A percentile compares a stretch with the other conserved stretches of the same genome.
phyloP scores from a whole-genome alignment of 805 yeast genomes.

The Sugiyamaella smithiae region DNA sequence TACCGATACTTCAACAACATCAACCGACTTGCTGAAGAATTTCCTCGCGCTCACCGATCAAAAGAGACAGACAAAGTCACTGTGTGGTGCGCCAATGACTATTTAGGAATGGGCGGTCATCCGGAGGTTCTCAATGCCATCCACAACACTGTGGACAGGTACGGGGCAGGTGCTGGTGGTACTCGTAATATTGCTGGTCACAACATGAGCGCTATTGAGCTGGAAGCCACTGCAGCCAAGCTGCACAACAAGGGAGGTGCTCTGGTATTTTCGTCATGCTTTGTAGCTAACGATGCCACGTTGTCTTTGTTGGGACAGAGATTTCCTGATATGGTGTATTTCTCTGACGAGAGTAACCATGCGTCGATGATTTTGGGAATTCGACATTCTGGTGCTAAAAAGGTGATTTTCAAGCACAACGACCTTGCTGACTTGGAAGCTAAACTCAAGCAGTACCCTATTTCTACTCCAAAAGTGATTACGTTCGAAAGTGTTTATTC shows the following conservation, averaged over 20 bases:
- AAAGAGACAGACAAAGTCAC: slow-evolving; percentile 72
- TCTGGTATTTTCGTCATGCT: slow-evolving; percentile 91
- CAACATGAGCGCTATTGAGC: slow-evolving; percentile 78
- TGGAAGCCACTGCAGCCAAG: slow-evolving; percentile 84
- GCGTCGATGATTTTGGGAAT: slow-evolving; percentile 98
- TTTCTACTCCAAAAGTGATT: slow-evolving; percentile 86
- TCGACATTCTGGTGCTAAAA: slow-evolving; percentile 80
- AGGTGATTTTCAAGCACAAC: slow-evolving; percentile 90
- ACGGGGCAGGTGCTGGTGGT: slow-evolving; percentile 99
- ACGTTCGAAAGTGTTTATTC: slow-evolving; percentile 97
- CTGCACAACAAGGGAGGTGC: slow-evolving; percentile 95
- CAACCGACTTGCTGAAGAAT: slow-evolving; percentile 90
- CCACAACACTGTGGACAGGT: slow-evolving; percentile 75
- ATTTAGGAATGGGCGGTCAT: slow-evolving; percentile 90
- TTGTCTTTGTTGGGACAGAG: slow-evolving; percentile 87
- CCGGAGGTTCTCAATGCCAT: slow-evolving; percentile 68
- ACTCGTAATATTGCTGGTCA: slow-evolving; percentile 99
- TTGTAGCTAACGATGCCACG: slow-evolving; percentile 95
- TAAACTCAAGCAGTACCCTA: slow-evolving; percentile 74
- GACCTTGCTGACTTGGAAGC: slow-evolving; percentile 80
- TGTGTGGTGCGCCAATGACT: slow-evolving; percentile 99
- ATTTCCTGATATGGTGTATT: slow-evolving; percentile 83
- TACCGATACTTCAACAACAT: slow-evolving; percentile 96
- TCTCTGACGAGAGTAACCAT: slow-evolving; percentile 90
- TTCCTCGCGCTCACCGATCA: slow-evolving; percentile 87